These are phyloP conservation scores for Baorangia bicolor DNA, from an alignment of 768 basidiomycete genomes.

Conservation along the genomic window DNA sequence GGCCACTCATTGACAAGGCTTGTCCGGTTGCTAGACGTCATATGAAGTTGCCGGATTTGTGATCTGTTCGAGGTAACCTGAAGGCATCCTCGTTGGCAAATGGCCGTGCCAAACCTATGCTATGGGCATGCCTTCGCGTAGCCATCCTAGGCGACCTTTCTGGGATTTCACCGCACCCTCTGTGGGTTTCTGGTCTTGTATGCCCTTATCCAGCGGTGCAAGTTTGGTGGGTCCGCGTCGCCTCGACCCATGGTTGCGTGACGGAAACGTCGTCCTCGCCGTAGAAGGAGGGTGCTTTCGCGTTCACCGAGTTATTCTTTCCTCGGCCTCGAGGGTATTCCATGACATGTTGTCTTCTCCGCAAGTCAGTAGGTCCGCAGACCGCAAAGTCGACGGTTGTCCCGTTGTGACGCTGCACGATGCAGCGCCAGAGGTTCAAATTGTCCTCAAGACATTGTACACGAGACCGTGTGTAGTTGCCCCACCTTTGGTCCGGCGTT, in stretches of 20 bases:
- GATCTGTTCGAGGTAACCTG: conserved; percentile 22
- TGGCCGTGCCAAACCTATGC: conserved; percentile 30
- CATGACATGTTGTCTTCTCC: conserved; percentile 16
- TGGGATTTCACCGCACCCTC: conserved; percentile 13
- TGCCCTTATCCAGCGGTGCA: conserved; percentile 18
- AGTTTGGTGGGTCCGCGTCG: conserved; percentile 14
- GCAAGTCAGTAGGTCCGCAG: conserved; percentile 7
- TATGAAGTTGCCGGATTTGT: conserved; percentile 13
- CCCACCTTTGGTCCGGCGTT: background rate
- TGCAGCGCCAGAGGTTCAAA: conserved; percentile 23
- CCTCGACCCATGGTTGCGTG: conserved; percentile 25
- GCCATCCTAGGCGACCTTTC: conserved; percentile 9
- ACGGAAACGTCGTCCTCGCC: conserved; percentile 25
- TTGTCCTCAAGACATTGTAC: conserved; percentile 25
- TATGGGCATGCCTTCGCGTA: conserved; percentile 16
- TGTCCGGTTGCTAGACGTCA: background rate
- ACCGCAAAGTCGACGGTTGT: conserved; percentile 23
- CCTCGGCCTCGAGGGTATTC: conserved; percentile 23
- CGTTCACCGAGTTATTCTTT: conserved; percentile 21
- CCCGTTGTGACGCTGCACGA: conserved; percentile 23
- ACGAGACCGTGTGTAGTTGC: conserved; percentile 22
- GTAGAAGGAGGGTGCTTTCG: conserved; percentile 23
- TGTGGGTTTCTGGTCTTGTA: conserved; percentile 17
- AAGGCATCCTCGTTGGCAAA: conserved; percentile 27
- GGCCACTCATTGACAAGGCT: background rate